Percentiles rank a stretch among this genome's conserved stretches.
Conservation (phyloP, 805 yeast species). For the Metschnikowia arizonensis region DNA sequence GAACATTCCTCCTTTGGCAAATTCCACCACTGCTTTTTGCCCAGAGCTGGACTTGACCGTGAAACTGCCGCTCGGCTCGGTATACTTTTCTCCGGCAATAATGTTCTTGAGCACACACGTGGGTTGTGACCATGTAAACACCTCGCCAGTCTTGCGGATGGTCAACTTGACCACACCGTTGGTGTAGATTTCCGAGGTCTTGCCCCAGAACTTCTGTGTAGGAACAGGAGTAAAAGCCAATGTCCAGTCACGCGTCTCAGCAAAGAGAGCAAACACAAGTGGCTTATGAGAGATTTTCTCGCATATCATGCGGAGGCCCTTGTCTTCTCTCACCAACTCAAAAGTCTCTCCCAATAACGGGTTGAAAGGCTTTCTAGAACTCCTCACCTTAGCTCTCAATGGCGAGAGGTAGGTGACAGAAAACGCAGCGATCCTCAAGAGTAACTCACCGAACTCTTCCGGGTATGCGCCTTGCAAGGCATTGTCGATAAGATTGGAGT, state of each 20-base stretch:
- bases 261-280: constrained; percentile 74
- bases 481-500: constrained; percentile 58
- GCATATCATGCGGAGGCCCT: constrained; percentile 65
- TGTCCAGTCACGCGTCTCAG: constrained; percentile 72
- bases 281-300: constrained; percentile 93
- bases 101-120: constrained; percentile 77
- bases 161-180: constrained; percentile 63
- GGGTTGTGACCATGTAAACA: constrained; percentile 80
- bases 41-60: constrained; percentile 69
- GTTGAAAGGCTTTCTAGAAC: constrained; percentile 85
- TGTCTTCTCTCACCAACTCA: constrained; percentile 82
- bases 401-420: constrained; percentile 73
- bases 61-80: constrained; percentile 75
- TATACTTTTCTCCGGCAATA: constrained; percentile 91
- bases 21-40: constrained; percentile 62
- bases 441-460: constrained; percentile 51
- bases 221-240: constrained; percentile 63
- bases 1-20: constrained; percentile 81
- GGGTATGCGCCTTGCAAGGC: constrained; percentile 48
- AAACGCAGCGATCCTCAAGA: constrained; percentile 71
- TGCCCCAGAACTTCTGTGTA: constrained; percentile 91
- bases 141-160: constrained; percentile 59
- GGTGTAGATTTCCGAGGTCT: constrained; percentile 77
- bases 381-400: constrained; percentile 69
- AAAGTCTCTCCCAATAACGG: constrained; percentile 92